These are phyloP conservation scores for Baorangia bicolor DNA, from an alignment of 768 basidiomycete species.

Conservation along the genomic window DNA sequence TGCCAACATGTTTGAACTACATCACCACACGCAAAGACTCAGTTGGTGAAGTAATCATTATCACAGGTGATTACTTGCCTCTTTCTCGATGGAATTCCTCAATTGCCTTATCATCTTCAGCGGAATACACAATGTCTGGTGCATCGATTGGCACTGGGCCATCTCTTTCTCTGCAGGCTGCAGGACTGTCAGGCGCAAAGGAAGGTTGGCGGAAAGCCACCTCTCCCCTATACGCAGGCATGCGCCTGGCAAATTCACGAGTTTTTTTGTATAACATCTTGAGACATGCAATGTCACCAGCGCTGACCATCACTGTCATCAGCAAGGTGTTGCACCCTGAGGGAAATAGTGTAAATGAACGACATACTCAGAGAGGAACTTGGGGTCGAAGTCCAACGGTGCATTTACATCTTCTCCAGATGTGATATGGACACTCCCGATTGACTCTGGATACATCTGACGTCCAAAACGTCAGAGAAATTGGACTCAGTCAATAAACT, in stretches of 20 bases:
- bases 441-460: constrained; percentile 42
- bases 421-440: too few species aligned
- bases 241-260: constrained; percentile 57
- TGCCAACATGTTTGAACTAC: constrained; percentile 12
- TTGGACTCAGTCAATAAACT: not conserved
- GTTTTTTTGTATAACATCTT: constrained; percentile 54
- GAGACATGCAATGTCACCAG: too few species aligned
- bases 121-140: constrained; percentile 32
- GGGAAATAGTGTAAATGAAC: not conserved
- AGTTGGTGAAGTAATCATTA: not conserved
- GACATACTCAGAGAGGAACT: constrained; percentile 43
- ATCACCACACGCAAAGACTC: not conserved
- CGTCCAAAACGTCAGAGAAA: not conserved
- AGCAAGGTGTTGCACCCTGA: too few species aligned
- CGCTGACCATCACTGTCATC: too few species aligned
- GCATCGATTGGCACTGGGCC: too few species aligned
- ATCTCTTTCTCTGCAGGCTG: constrained; percentile 20
- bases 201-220: constrained; percentile 12
- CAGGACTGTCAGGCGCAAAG: constrained; percentile 29
- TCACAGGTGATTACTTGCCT: constrained; percentile 6
- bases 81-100: constrained; percentile 24
- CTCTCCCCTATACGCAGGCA: too few species aligned
- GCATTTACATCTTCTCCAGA: too few species aligned
- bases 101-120: constrained; percentile 34
- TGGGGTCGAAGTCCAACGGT: constrained; percentile 43